A percentile compares a stretch with the other conserved stretches of the same genome.
These are phyloP conservation scores for Cladosporium sp. DNA, from an alignment of 2,329 filamentous ascomycete species.

Conservation along the genomic window DNA sequence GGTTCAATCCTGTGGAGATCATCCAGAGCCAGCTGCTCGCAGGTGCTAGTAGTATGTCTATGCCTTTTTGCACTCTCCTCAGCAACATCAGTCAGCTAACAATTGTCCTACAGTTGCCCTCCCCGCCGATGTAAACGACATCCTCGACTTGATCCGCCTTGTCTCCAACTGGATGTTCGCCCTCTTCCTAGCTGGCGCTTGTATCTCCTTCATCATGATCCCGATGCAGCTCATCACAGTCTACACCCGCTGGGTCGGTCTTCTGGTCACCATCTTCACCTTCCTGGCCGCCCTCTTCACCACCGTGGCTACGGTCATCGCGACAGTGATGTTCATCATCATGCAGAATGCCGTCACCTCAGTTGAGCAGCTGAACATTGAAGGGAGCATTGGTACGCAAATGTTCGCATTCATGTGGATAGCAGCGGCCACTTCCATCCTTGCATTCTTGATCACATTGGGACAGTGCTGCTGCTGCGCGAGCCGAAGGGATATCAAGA, in stretches of 20 bases:
- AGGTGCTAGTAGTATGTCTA: constrained; percentile 69
- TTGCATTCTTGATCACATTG: constrained; percentile 71
- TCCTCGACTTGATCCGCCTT: constrained; percentile 71
- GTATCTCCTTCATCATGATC: constrained; percentile 71
- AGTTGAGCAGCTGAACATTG: constrained; percentile 74
- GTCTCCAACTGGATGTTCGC: constrained; percentile 86
- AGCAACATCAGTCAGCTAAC: background rate
- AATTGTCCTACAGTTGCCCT: constrained; percentile 61
- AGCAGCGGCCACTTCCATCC: constrained; percentile 63
- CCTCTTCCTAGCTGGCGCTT: constrained; percentile 72
- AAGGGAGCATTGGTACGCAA: constrained; percentile 64
- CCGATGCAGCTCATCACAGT: constrained; percentile 60
- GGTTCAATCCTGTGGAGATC: constrained; percentile 88
- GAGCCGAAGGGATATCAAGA: constrained; percentile 54
- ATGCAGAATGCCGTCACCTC: constrained; percentile 73
- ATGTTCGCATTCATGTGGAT: constrained; percentile 95
- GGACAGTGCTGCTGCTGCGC: constrained; percentile 77
- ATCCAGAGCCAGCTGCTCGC: constrained; percentile 76
- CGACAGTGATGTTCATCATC: constrained; percentile 79
- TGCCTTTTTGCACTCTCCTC: background rate
- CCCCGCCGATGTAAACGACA: constrained; percentile 69
- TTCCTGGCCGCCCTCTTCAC: constrained; percentile 68
- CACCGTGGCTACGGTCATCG: constrained; percentile 69
- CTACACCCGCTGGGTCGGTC: constrained; percentile 56
- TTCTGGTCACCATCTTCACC: constrained; percentile 68